phyloP scores from a whole-genome alignment of 192 early-diverging fungal species.

The Globomyces pollinis-pini region DNA sequence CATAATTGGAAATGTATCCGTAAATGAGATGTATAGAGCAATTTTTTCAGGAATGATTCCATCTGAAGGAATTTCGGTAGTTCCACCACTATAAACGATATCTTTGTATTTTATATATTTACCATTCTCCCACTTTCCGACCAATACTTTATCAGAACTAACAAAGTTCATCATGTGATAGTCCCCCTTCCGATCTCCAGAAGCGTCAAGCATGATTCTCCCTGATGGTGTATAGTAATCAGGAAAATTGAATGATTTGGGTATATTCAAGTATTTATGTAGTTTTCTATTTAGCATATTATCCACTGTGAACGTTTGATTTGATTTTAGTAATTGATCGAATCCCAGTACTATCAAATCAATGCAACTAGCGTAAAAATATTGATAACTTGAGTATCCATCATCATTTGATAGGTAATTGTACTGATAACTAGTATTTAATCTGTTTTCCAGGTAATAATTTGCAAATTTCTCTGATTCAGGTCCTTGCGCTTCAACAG shows the following conservation, averaged over 20 bases:
- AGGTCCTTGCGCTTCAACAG: not conserved
- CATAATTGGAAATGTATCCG: too few species aligned
- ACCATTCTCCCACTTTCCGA: not conserved
- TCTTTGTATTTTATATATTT: not conserved
- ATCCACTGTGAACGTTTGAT: not conserved
- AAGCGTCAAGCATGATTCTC: not conserved
- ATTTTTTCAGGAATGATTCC: not conserved
- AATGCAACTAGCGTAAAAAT: slow-evolving; percentile 3
- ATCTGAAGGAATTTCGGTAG: not conserved
- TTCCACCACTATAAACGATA: slow-evolving; percentile 1
- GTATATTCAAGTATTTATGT: not conserved
- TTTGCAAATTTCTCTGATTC: not conserved
- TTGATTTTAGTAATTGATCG: not conserved
- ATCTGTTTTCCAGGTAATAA: slow-evolving; percentile 2
- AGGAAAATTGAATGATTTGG: slow-evolving; percentile 3
- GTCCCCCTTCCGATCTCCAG: not conserved
- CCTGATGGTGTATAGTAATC: not conserved
- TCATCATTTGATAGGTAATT: not conserved
- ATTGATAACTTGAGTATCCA: not conserved
- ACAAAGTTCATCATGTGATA: not conserved
- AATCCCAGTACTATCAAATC: slow-evolving; percentile 1
- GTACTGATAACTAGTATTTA: not conserved
- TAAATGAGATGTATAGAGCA: not conserved
- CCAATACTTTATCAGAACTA: not conserved
- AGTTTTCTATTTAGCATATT: not conserved